A percentile compares a stretch with the other conserved stretches of the same genome.
Conservation (phyloP, 2,329 filamentous ascomycete genomes). For the Nemania abortiva region DNA sequence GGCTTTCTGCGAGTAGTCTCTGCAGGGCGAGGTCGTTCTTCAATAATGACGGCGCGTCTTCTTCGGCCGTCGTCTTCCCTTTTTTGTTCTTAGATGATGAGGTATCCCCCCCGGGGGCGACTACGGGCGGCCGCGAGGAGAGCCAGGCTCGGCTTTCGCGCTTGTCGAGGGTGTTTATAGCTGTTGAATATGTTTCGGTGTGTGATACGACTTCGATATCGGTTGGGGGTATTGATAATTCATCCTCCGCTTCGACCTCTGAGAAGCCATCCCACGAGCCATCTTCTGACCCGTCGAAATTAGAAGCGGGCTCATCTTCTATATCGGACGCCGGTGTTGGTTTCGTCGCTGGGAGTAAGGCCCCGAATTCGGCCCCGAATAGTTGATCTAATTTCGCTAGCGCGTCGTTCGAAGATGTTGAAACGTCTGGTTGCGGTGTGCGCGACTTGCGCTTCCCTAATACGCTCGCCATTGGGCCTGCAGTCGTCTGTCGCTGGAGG, state of each 20-base stretch:
- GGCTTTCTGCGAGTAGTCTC: constrained; percentile 83
- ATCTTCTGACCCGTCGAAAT: constrained; percentile 27
- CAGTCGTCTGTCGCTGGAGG: neutral
- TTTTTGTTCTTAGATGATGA: constrained; percentile 46
- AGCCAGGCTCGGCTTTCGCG: constrained; percentile 79
- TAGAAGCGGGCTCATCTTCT: constrained; percentile 56
- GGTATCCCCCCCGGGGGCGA: constrained; percentile 38
- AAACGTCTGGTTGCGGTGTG: constrained; percentile 45
- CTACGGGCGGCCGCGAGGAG: constrained; percentile 64
- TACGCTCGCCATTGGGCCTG: constrained; percentile 55
- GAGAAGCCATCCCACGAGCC: constrained; percentile 58
- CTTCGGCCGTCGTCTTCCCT: constrained; percentile 60
- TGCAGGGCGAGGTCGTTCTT: constrained; percentile 95
- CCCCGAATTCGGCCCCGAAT: constrained; percentile 90
- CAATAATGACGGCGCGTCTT: constrained; percentile 76
- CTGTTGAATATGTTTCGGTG: constrained; percentile 56
- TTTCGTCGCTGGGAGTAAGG: constrained; percentile 60
- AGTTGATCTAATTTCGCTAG: constrained; percentile 83
- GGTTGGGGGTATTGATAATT: constrained; percentile 35
- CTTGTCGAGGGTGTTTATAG: constrained; percentile 66
- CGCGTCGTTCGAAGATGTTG: constrained; percentile 63
- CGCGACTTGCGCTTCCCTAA: constrained; percentile 64
- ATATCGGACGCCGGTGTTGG: constrained; percentile 27
- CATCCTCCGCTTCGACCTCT: constrained; percentile 57
- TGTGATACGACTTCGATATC: constrained; percentile 73